Conservation (phyloP, 139 green algal genomes). For the Picochlorum sp. region DNA sequence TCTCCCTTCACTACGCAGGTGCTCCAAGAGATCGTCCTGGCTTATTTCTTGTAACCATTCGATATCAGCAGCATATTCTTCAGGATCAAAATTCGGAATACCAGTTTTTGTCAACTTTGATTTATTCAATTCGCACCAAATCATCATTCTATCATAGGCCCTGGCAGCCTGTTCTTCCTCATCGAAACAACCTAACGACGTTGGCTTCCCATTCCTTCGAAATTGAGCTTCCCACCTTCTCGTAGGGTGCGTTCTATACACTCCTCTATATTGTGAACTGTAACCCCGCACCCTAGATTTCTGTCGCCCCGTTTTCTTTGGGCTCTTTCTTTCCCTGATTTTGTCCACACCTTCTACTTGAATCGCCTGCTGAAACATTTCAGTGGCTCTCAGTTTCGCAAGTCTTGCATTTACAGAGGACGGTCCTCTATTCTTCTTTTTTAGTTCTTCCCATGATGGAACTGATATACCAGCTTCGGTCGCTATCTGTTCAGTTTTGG, state of each 20-base stretch:
- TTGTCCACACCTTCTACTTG: no score
- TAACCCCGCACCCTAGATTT: constrained; percentile 37
- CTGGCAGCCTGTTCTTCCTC: constrained; percentile 70
- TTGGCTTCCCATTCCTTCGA: constrained; percentile 71
- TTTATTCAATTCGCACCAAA: constrained; percentile 84
- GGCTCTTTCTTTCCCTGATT: no score
- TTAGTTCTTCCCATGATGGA: no score
- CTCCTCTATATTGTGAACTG: constrained; percentile 71
- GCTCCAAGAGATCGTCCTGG: constrained; percentile 75
- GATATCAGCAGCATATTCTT: constrained; percentile 69
- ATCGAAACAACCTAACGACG: constrained; percentile 74
- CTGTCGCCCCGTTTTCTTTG: not conserved
- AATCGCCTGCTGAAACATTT: no score
- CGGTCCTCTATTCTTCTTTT: no score
- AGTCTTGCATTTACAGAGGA: no score
- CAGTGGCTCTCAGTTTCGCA: no score
- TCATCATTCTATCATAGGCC: constrained; percentile 91
- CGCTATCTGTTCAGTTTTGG: no score
- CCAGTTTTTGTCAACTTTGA: constrained; percentile 55
- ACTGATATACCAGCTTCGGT: no score
- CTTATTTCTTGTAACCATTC: constrained; percentile 45
- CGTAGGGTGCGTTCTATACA: constrained; percentile 87
- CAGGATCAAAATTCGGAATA: constrained; percentile 80
- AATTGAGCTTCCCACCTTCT: constrained; percentile 86
- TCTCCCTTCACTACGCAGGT: constrained; percentile 58